These are phyloP conservation scores for Podospora anserina DNA, from an alignment of 495 filamentous ascomycete genomes.

Conservation along the genomic window DNA sequence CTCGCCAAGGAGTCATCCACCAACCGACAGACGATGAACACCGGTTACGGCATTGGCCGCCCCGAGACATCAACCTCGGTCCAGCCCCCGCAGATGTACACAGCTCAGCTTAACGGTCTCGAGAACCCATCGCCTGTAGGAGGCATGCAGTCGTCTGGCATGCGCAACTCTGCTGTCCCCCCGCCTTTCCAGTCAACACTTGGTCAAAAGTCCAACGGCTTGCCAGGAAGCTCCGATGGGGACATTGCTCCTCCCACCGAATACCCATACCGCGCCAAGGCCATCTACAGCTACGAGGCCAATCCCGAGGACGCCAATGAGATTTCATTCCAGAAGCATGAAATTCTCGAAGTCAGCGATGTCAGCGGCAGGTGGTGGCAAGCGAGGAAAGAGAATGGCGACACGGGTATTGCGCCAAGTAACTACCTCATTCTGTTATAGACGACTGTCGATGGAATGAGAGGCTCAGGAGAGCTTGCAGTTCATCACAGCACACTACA, in stretches of 20 bases:
- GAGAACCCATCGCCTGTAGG: conserved; percentile 93
- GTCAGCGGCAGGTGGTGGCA: conserved; percentile 99
- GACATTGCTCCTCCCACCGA: conserved; percentile 82
- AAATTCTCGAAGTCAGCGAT: conserved; percentile 94
- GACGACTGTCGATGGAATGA: conserved; percentile 32
- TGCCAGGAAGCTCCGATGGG: conserved; percentile 40
- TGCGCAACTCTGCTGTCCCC: conserved; percentile 38
- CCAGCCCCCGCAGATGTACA: conserved; percentile 92
- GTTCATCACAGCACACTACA: conserved; percentile 1
- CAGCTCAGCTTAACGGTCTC: conserved; percentile 88
- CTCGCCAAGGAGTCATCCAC: conserved; percentile 78
- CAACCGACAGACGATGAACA: conserved; percentile 67
- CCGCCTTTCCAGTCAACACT: conserved; percentile 35
- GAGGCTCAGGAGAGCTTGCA: conserved; percentile 4
- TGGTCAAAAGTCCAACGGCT: conserved; percentile 37
- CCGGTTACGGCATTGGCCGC: conserved; percentile 53
- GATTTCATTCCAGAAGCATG: conserved; percentile 94
- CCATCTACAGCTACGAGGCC: conserved; percentile 97
- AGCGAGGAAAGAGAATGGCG: conserved; percentile 88
- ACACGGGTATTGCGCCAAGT: conserved; percentile 94
- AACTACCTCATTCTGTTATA: conserved; percentile 97
- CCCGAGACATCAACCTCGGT: conserved; percentile 79
- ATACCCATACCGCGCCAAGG: conserved; percentile 95
- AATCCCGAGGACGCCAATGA: conserved; percentile 97
- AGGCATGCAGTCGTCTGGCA: conserved; percentile 50